These are phyloP conservation scores for Penicillium sp. DNA, from an alignment of 2,329 filamentous ascomycete genomes.

Conservation along the genomic window DNA sequence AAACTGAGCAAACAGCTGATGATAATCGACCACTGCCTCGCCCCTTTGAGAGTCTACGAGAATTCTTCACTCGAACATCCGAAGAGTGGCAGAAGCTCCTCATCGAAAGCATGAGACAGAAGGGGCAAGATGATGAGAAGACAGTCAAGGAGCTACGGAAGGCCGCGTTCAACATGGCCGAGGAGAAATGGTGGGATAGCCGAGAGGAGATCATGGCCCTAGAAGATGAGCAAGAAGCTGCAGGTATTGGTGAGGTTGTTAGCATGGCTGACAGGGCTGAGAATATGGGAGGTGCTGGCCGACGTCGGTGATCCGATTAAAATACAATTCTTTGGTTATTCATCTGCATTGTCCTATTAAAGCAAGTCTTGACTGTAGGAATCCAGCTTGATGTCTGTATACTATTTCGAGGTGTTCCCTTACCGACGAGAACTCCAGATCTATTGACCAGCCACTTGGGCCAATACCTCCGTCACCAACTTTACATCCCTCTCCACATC, in stretches of 20 bases:
- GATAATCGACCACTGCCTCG: constrained; percentile 73
- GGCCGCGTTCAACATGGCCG: constrained; percentile 82
- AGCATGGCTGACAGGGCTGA: constrained; percentile 71
- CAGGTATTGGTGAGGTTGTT: constrained; percentile 91
- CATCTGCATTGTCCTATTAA: too few species aligned
- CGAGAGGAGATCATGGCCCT: constrained; percentile 86
- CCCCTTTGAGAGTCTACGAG: constrained; percentile 84
- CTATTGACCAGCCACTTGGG: constrained; percentile 42
- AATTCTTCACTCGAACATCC: constrained; percentile 86
- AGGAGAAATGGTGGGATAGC: constrained; percentile 98
- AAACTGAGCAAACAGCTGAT: constrained; percentile 52
- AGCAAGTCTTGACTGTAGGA: too few species aligned
- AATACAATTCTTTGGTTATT: too few species aligned
- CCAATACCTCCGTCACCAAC: constrained; percentile 64
- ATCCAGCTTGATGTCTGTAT: too few species aligned
- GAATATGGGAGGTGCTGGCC: constrained; percentile 47
- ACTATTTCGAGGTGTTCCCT: too few species aligned
- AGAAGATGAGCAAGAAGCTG: constrained; percentile 94
- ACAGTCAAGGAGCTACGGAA: constrained; percentile 89
- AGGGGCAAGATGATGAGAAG: constrained; percentile 56
- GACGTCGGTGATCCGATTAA: constrained; percentile 46
- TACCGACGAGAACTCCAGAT: too few species aligned
- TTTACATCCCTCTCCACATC: constrained; percentile 64
- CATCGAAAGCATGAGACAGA: constrained; percentile 69
- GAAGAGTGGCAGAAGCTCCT: constrained; percentile 87